Evolutionary conservation across 192 early-diverging fungal genomes (phyloP).

Genomic region (Piromyces finnis): DNA sequence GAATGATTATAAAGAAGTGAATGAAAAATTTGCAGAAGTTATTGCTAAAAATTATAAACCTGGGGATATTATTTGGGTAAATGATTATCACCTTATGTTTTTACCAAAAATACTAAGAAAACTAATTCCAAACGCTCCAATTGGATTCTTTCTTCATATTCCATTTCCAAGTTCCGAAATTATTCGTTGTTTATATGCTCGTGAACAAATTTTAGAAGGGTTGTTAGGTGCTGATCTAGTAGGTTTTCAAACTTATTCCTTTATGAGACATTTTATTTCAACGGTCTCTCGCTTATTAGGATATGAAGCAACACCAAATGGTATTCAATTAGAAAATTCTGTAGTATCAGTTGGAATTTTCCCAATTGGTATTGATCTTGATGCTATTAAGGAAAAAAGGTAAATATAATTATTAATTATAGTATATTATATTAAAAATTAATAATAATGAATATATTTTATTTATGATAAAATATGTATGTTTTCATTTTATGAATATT

Average conservation of each 20-base stretch:
- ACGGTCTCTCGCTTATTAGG: conserved; percentile 29
- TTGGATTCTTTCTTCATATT: conserved; percentile 93
- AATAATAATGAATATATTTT: background rate
- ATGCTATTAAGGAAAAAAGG: conserved; percentile 50
- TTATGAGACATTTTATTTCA: conserved; percentile 37
- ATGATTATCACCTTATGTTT: conserved; percentile 95
- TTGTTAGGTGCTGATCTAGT: conserved; percentile 14
- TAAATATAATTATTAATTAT: too few species aligned
- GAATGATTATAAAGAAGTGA: conserved; percentile 67
- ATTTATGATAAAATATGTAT: too few species aligned
- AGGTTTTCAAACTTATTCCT: conserved; percentile 20
- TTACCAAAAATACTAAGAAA: conserved; percentile 74
- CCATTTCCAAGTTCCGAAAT: conserved; percentile 93
- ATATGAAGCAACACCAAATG: conserved; percentile 29
- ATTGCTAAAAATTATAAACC: conserved; percentile 57
- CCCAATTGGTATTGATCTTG: conserved; percentile 36
- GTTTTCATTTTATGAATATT: too few species aligned
- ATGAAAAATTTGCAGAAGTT: conserved; percentile 65
- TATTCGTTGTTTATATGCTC: conserved; percentile 69
- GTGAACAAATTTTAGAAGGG: conserved; percentile 24
- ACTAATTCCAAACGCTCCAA: conserved; percentile 63
- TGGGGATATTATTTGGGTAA: conserved; percentile 90
- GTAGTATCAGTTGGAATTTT: conserved; percentile 27
- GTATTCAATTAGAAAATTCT: conserved; percentile 25
- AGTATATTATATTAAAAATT: background rate